Percentiles rank a stretch among this genome's conserved stretches.
These are phyloP conservation scores for Salmacisia buchloeana DNA, from an alignment of 1,284 basidiomycete genomes.

Conservation along the genomic window DNA sequence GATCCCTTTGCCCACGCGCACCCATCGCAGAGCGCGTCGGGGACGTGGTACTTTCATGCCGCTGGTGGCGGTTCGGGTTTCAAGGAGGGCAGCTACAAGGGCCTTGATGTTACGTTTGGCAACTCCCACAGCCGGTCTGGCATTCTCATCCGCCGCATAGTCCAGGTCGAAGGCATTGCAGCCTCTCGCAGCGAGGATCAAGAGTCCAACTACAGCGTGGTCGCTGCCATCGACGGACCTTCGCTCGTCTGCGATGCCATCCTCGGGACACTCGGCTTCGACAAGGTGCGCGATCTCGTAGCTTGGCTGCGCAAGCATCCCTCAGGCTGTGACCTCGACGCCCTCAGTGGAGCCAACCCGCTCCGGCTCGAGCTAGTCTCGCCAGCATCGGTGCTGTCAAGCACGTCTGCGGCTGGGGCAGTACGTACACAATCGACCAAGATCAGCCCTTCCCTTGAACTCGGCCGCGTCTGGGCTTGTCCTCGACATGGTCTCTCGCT, in stretches of 20 bases:
- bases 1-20: conserved; percentile 4
- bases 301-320: background rate
- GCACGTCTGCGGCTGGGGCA: background rate
- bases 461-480: conserved; percentile 1
- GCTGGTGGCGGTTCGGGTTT: background rate
- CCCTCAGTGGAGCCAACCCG: background rate
- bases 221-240: background rate
- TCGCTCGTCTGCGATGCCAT: background rate
- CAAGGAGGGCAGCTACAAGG: conserved; percentile 5
- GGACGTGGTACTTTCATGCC: conserved; percentile 6
- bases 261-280: background rate
- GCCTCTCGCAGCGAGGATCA: too few relatives aligned
- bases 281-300: conserved; percentile 1
- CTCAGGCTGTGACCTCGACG: conserved; percentile 2
- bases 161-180: background rate
- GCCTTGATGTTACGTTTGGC: background rate
- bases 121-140: background rate
- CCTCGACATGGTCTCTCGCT: background rate
- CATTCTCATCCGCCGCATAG: background rate
- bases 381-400: background rate
- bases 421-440: background rate
- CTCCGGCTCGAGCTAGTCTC: background rate
- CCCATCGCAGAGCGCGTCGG: background rate
- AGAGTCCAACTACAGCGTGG: background rate
- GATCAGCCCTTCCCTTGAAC: background rate